Conservation (phyloP, 2,329 filamentous ascomycete species). For the Metarhizium guizhouense region DNA sequence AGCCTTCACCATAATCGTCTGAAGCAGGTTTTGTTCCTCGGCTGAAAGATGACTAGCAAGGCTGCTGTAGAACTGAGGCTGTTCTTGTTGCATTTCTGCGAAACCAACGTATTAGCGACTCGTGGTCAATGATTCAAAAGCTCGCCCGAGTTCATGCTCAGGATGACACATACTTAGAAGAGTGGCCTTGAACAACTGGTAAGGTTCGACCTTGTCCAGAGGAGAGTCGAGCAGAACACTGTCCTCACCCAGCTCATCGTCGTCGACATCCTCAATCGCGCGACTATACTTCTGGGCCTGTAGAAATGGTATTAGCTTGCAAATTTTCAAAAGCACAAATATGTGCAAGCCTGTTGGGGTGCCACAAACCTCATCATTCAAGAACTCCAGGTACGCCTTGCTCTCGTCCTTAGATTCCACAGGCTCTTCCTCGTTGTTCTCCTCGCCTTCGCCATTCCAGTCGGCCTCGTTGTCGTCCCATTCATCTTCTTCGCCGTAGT, state of each 20-base stretch:
- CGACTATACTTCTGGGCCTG: constrained; percentile 77
- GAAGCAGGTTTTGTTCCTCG: constrained; percentile 75
- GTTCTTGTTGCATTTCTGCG: constrained; percentile 77
- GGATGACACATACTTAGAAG: constrained; percentile 61
- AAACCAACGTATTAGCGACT: neutral
- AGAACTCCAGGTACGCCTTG: constrained; percentile 88
- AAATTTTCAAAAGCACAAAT: constrained; percentile 7
- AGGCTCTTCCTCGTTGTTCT: constrained; percentile 56
- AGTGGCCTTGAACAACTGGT: constrained; percentile 75
- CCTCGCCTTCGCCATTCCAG: constrained; percentile 70
- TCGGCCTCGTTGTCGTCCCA: constrained; percentile 75
- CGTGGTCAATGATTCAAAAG: neutral
- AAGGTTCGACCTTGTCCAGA: constrained; percentile 91
- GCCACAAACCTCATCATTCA: constrained; percentile 70
- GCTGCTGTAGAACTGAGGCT: constrained; percentile 78
- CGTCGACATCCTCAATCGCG: constrained; percentile 59
- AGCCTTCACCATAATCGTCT: constrained; percentile 63
- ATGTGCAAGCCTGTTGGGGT: neutral
- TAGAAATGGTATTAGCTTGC: neutral
- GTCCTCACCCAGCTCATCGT: constrained; percentile 87
- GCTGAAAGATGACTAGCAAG: constrained; percentile 70
- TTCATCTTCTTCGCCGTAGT: constrained; percentile 67
- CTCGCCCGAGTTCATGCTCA: neutral
- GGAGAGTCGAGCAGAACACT: constrained; percentile 88
- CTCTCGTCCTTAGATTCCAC: constrained; percentile 78